Evolutionary conservation across 176 grass and related monocot species (phyloP), one percentile per base, ranked within the genome.

Genomic region (Pharus latifolius): DNA sequence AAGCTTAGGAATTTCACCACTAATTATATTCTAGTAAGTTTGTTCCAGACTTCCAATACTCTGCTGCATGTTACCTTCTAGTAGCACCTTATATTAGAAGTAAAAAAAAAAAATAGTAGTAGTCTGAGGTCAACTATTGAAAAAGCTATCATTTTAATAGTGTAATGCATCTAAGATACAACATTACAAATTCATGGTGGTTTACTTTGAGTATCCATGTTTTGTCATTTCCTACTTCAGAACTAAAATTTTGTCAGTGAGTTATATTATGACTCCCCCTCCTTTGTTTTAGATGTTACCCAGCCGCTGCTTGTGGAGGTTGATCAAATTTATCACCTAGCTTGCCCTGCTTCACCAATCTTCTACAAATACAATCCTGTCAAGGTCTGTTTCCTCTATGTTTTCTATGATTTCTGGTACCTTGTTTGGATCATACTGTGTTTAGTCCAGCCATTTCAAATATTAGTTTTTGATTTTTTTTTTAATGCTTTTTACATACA

Each of bases 341-440:
- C 96, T 84, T 99, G 96, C 72, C 96, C 96, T 70, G 90, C 96
- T 68, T 99, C 96, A 61, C 96, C 96, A 63, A 99, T 99, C 77
- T 99, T 99, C 76, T 99, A 99, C 83, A 99, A 99, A 70, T 92
- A 99, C 82, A 99, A 99, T 23, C 96, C 96, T 60, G 96, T 99
- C 40, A 99, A 99, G 90, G 96, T 99, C 42, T 77, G 63, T 42
- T 64, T 12, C 7, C 15, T 80, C 32, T 56, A 48, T 70, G n/a
- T 52, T 41, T 74, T 67, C 7, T 64, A 7, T 44, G 24, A 10
- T 85, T 54, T 34, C 29, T n/a, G 19, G 14, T 24, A 83, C n/a
- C n/a, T n/a, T n/a, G n/a, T n/a, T n/a, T n/a, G n/a, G n/a, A n/a
- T n/a, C n/a, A n/a, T n/a, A n/a, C 8, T 52, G 11, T 52, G 25